Evolutionary conservation across 2,329 filamentous ascomycete species (phyloP).

Genomic region (Diaporthe australafricana): DNA sequence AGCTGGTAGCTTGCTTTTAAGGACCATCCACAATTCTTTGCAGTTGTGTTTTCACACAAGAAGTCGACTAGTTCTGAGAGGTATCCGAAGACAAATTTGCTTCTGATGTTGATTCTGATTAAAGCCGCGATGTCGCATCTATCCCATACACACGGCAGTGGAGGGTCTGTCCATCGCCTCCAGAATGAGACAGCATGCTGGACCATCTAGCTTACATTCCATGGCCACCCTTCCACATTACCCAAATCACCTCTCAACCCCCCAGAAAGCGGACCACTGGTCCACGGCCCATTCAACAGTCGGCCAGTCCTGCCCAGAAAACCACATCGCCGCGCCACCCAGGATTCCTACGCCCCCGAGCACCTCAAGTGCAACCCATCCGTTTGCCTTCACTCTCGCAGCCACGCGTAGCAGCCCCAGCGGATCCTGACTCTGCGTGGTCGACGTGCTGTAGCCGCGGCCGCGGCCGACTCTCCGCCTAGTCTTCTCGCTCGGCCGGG

Average conservation of each 20-base stretch:
- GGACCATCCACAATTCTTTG: not conserved
- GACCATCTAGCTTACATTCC: not conserved
- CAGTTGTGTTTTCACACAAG: not conserved
- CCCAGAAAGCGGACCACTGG: constrained; percentile 47
- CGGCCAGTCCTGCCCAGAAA: constrained; percentile 50
- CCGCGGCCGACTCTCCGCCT: constrained; percentile 2
- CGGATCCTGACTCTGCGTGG: constrained; percentile 72
- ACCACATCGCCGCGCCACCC: constrained; percentile 77
- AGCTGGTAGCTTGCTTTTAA: no score
- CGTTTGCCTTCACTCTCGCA: constrained; percentile 71
- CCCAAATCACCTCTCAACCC: constrained; percentile 39
- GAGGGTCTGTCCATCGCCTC: not conserved
- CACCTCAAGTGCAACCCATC: constrained; percentile 78
- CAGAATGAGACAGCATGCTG: constrained; percentile 1
- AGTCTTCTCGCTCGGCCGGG: constrained; percentile 24
- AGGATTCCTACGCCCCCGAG: constrained; percentile 80
- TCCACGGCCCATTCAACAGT: constrained; percentile 43
- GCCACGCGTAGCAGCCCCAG: constrained; percentile 80
- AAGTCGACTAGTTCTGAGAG: no score
- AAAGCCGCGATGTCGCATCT: constrained; percentile 11
- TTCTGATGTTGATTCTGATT: constrained; percentile 1
- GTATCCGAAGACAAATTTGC: not conserved
- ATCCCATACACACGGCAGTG: constrained; percentile 13
- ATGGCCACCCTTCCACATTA: not conserved
- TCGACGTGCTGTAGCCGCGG: constrained; percentile 27